Evolutionary conservation across 345 rosid genomes (phyloP).

Genomic region (Cochlearia excelsa): DNA sequence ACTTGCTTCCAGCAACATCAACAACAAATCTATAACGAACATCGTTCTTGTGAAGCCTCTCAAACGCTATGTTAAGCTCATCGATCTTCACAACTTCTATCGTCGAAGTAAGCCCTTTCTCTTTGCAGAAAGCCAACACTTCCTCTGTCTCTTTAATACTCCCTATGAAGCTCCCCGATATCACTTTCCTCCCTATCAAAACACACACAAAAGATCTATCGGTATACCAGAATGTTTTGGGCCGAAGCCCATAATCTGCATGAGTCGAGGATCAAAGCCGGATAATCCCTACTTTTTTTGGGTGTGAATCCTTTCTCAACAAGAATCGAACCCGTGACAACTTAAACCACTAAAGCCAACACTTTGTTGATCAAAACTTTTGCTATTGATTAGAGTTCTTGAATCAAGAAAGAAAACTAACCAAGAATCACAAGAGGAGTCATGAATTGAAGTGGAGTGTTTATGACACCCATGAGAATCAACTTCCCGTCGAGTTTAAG

Average conservation of each 20-base stretch:
- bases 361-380: not conserved
- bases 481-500: conserved; percentile 49
- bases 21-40: conserved; percentile 58
- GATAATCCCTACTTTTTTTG: too few relatives aligned
- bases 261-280: too few relatives aligned
- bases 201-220: not conserved
- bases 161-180: conserved; percentile 57
- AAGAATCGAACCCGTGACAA: too few relatives aligned
- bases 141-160: conserved; percentile 60
- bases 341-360: too few relatives aligned
- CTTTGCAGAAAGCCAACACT: conserved; percentile 48
- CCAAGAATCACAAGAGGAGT: conserved; percentile 38
- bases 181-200: conserved; percentile 49
- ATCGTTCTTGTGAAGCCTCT: conserved; percentile 64
- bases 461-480: conserved; percentile 43
- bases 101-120: conserved; percentile 50
- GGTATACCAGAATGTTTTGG: too few relatives aligned
- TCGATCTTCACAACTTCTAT: conserved; percentile 60
- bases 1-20: conserved; percentile 56
- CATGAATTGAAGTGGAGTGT: conserved; percentile 42
- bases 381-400: not conserved
- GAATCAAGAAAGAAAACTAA: conserved; percentile 12
- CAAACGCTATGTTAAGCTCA: conserved; percentile 49
- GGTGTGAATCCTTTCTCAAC: too few relatives aligned
- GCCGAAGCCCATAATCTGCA: too few relatives aligned